Evolutionary conservation across 768 basidiomycete species (phyloP).

Genomic region (Leucocoprinus leucothites): DNA sequence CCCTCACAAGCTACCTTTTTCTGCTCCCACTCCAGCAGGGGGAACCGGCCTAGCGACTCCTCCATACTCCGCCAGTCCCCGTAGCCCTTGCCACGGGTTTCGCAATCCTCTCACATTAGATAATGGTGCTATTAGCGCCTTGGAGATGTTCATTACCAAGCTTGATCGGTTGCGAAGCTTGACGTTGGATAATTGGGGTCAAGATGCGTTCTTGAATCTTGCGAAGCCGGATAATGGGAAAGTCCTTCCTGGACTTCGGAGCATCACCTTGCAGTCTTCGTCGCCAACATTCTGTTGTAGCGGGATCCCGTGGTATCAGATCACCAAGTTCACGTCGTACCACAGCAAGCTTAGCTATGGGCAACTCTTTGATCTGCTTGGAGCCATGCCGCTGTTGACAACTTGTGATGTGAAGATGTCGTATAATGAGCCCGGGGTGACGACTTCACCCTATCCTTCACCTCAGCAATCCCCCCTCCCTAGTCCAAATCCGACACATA

Average conservation of each 20-base stretch:
- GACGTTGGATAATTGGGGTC: constrained; percentile 11
- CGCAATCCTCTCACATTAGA: neutral
- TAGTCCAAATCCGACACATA: constrained; percentile 1
- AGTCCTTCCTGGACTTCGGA: neutral
- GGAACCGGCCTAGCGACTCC: constrained; percentile 5
- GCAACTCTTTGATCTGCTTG: constrained; percentile 12
- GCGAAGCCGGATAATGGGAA: neutral
- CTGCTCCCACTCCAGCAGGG: neutral
- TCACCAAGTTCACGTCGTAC: constrained; percentile 7
- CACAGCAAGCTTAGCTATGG: constrained; percentile 11
- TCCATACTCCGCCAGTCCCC: constrained; percentile 5
- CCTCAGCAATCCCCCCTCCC: constrained; percentile 6
- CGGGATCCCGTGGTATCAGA: constrained; percentile 7
- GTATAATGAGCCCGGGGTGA: constrained; percentile 10
- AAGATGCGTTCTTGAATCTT: constrained; percentile 7
- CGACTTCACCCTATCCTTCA: constrained; percentile 9
- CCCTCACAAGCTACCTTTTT: neutral
- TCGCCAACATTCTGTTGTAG: constrained; percentile 8
- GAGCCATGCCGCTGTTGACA: constrained; percentile 10
- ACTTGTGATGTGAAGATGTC: constrained; percentile 8
- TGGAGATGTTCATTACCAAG: constrained; percentile 9
- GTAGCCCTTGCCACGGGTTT: neutral
- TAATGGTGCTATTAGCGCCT: constrained; percentile 2
- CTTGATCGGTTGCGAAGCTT: constrained; percentile 8
- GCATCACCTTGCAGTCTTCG: constrained; percentile 5